phyloP scores from a whole-genome alignment of 2,329 filamentous ascomycete genomes.

The Neonectria coccinea region DNA sequence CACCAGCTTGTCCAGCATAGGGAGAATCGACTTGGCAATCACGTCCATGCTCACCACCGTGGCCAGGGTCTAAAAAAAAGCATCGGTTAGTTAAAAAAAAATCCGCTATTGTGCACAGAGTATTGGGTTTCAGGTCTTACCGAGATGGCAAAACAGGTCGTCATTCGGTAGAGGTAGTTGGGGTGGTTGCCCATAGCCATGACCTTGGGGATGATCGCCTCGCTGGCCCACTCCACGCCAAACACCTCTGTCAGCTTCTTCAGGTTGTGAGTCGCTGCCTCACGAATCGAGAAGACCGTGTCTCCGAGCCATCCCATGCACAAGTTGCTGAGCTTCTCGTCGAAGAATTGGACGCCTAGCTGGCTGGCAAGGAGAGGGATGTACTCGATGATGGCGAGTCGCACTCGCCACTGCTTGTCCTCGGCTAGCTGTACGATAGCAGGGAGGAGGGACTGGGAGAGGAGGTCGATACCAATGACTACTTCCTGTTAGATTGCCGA shows the following conservation, averaged over 20 bases:
- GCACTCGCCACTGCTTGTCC: conserved; percentile 99
- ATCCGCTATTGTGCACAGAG: neutral
- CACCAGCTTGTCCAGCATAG: conserved; percentile 95
- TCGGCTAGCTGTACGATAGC: conserved; percentile 97
- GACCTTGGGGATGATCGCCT: conserved; percentile 97
- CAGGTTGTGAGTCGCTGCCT: conserved; percentile 95
- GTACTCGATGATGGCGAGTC: conserved; percentile 98
- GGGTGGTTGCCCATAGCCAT: conserved; percentile 98
- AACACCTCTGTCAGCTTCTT: conserved; percentile 99
- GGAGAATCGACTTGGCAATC: conserved; percentile 91
- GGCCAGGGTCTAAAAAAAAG: conserved; percentile 79
- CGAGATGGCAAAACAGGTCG: conserved; percentile 98
- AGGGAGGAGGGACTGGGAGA: conserved; percentile 95
- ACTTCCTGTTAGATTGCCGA: conserved; percentile 36
- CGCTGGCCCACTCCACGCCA: conserved; percentile 96
- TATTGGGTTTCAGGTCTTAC: conserved; percentile 67
- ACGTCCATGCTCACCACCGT: conserved; percentile 93
- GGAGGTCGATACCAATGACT: conserved; percentile 98
- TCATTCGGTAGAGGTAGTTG: conserved; percentile 99
- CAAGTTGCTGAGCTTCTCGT: conserved; percentile 93
- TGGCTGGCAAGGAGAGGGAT: conserved; percentile 96
- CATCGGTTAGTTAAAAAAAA: conserved; percentile 38
- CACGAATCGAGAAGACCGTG: conserved; percentile 97
- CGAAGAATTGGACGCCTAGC: conserved; percentile 96
- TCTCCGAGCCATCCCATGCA: conserved; percentile 99